Evolutionary conservation across 306 rosid species (phyloP).

Genomic region (Rubus idaeus): DNA sequence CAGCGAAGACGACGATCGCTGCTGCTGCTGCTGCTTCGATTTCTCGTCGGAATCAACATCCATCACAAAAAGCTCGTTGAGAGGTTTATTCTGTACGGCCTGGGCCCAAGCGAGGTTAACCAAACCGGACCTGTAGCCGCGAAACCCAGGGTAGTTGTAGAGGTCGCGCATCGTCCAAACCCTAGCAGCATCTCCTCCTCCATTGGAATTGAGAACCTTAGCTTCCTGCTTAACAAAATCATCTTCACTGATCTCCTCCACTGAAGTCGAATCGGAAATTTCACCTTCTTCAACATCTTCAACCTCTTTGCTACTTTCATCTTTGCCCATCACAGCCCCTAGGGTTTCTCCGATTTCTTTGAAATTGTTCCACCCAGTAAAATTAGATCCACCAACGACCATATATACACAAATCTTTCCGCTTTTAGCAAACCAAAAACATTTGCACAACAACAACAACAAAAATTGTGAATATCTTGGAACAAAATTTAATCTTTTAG

Average conservation of each 20-base stretch:
- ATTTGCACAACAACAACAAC: not conserved
- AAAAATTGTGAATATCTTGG: not conserved
- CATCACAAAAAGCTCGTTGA: slow-evolving; percentile 68
- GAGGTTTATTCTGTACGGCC: slow-evolving; percentile 90
- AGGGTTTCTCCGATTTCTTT: slow-evolving; percentile 31
- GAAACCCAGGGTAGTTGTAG: slow-evolving; percentile 60
- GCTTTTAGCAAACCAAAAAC: not conserved
- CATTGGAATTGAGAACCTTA: slow-evolving; percentile 36
- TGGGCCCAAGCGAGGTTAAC: slow-evolving; percentile 93
- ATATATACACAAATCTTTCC: slow-evolving; percentile 37
- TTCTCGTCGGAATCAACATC: slow-evolving; percentile 53
- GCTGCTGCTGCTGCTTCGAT: slow-evolving; percentile 15
- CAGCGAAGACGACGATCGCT: slow-evolving; percentile 27
- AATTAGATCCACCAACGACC: slow-evolving; percentile 52
- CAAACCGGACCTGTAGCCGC: slow-evolving; percentile 66
- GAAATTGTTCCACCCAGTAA: slow-evolving; percentile 30
- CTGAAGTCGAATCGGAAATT: slow-evolving; percentile 84
- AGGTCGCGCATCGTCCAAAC: slow-evolving; percentile 77
- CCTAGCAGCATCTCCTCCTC: slow-evolving; percentile 35
- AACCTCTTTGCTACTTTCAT: slow-evolving; percentile 37
- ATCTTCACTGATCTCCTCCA: slow-evolving; percentile 85
- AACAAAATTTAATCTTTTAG: slow-evolving; percentile 16
- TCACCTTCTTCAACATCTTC: slow-evolving; percentile 95
- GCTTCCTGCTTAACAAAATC: slow-evolving; percentile 75
- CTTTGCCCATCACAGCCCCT: slow-evolving; percentile 50